Evolutionary conservation across 768 basidiomycete species (phyloP), one percentile per base, ranked within the genome.

Genomic region (Pisolithus microcarpus): DNA sequence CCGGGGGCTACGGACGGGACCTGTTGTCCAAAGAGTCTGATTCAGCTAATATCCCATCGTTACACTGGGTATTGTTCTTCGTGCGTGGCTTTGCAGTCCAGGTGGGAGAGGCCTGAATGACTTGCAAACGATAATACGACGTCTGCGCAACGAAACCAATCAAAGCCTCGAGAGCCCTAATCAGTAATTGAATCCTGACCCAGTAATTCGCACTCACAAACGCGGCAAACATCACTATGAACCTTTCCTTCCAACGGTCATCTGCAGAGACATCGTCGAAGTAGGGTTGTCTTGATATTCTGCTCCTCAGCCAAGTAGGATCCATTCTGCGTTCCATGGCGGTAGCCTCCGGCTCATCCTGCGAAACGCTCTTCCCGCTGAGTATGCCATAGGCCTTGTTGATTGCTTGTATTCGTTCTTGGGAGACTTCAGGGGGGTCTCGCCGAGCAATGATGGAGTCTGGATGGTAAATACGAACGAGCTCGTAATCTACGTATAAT

Each of bases 381-480:
- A 90, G 73, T 16, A 70, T 58, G 50, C 85, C 83, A 56, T 90
- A 90, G 11, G 87, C 86, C 15, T 75, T 64, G 24, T 78, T 75
- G 55, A 90, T 85, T 3, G 82, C 72, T 58, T 82, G 82, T 57
- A 89, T 89, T 10, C 79, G 82, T 6, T 75, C 72, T 58, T 86
- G 83, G 4, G 79, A 78, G 3, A 73, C 62, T 15, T 78, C 76
- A 0, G 77, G 58, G 7, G 81, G 66, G 51, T 66, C 65, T 3
- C 62, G 61, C 5, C 74, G 71, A 19, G 70, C 70, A 19, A 70
- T 43, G 21, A 73, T 70, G 38, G 84, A 83, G 64, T 90, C 87
- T 3, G 87, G 87, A 63, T 90, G 87, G 64, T 89, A 87, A 51
- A 87, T 74, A 38, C 82, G 75, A 30, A 89, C 87, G 42, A 90